Conservation (phyloP, 176 grass and related monocot genomes). For the Stipa capillata region DNA sequence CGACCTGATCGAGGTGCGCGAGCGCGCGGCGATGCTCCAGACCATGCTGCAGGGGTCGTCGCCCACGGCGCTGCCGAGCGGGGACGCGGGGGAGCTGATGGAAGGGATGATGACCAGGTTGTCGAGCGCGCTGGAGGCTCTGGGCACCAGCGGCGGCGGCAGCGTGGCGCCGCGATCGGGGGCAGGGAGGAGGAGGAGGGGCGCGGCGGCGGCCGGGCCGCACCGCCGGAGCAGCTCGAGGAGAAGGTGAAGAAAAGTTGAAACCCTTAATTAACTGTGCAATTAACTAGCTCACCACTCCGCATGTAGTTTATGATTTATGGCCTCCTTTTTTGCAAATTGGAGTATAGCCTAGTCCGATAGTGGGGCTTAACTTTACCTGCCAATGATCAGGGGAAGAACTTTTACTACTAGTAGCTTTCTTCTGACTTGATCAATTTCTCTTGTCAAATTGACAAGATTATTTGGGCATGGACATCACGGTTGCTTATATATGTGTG, state of each 20-base stretch:
- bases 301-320: background rate
- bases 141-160: background rate
- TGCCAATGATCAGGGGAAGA: conserved; percentile 1
- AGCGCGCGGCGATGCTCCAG: conserved; percentile 18
- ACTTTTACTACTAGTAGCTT: background rate
- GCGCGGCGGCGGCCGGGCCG: background rate
- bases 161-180: background rate
- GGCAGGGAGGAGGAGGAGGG: background rate
- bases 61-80: background rate
- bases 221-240: conserved; percentile 16
- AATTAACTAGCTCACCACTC: background rate
- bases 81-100: background rate
- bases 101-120: conserved; percentile 31
- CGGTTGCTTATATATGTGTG: too few species aligned
- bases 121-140: conserved; percentile 18
- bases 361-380: conserved; percentile 15
- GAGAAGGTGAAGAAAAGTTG: conserved; percentile 43
- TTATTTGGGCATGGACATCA: background rate
- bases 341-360: background rate
- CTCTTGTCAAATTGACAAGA: background rate
- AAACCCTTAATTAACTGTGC: background rate
- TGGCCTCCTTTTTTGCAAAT: background rate
- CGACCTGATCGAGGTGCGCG: conserved; percentile 7
- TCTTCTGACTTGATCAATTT: background rate
- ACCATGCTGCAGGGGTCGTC: conserved; percentile 14